Evolutionary conservation across 2,329 filamentous ascomycete species (phyloP), one percentile per base, ranked within the genome.

Genomic region (Fusarium globosum): DNA sequence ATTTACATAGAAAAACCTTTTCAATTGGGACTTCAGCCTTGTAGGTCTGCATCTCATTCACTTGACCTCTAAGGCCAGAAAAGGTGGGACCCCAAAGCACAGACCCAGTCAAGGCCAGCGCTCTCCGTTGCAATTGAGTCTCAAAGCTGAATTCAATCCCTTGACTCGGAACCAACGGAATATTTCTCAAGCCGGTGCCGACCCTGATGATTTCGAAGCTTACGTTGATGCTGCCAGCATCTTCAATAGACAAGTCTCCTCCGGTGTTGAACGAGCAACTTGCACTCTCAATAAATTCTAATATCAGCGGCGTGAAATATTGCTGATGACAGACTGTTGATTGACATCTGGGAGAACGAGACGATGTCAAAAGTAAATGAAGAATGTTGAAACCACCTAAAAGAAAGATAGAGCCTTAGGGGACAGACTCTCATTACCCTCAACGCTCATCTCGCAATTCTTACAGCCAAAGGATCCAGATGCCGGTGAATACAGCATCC

Each of bases 361-460:
- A 4, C 28, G 7, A 10, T 10, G 26, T 2, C 7, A 30, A 33
- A 4, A n/a, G 15, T 1, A 7, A 9, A 9, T 0, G 4, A 49
- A n/a, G 0, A 35, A 10, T 0, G 7, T 5, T 20, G 21, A 2
- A 9, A 10, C 5, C 3, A 6, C 11, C 6, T 6, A 8, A 23
- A 23, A 18, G 8, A 20, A 33, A 11, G 16, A 23, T 2, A 35
- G 21, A 0, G 21, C 0, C 12, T 35, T 18, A 2, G 6, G 2
- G 0, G 8, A 20, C 16, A 35, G 8, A 5, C 1, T 10, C 4
- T 0, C 6, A 20, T 14, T 1, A 23, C 21, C 21, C 3, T 8
- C 21, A 11, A 20, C 4, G 30, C 30, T 23, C 12, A 35, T 11
- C 4, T 52, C 0, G 8, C n/a, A 4, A 23, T 23, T 2, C 4